These are phyloP conservation scores for Teratosphaeria epicoccoides DNA, from an alignment of 2,329 filamentous ascomycete species.

Conservation along the genomic window DNA sequence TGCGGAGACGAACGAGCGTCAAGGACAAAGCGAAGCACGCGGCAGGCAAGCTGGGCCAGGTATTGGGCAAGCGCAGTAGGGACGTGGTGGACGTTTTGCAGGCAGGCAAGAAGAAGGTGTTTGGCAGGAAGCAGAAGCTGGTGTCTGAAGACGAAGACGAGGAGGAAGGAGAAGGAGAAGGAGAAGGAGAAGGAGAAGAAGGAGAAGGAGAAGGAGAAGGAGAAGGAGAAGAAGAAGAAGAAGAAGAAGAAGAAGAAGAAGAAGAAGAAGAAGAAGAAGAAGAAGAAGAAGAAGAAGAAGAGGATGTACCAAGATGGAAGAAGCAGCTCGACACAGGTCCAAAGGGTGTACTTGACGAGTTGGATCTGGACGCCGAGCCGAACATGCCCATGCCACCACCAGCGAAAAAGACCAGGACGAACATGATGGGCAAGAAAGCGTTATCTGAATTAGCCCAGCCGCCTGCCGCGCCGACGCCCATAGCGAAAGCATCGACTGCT, in stretches of 20 bases:
- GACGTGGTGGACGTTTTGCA: constrained; percentile 25
- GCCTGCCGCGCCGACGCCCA: constrained; percentile 11
- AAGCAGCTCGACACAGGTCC: constrained; percentile 25
- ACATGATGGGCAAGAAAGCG: constrained; percentile 7
- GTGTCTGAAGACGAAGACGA: constrained; percentile 13
- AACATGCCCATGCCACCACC: constrained; percentile 12
- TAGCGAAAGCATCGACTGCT: constrained; percentile 17
- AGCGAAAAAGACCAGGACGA: constrained; percentile 18
- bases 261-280: constrained; percentile 12
- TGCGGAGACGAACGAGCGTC: constrained; percentile 18
- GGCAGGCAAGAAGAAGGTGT: constrained; percentile 23
- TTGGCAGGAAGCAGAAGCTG: constrained; percentile 15
- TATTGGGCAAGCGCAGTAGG: constrained; percentile 27
- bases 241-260: constrained; percentile 11
- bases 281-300: constrained; percentile 14
- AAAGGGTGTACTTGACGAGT: constrained; percentile 22
- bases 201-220: constrained; percentile 12
- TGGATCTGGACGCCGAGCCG: constrained; percentile 15
- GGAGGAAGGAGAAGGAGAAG: constrained; percentile 11
- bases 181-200: constrained; percentile 11
- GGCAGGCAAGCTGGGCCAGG: constrained; percentile 17
- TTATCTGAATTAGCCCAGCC: constrained; percentile 14
- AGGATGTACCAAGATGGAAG: constrained; percentile 13
- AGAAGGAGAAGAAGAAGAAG: constrained; percentile 13
- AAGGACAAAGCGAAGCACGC: constrained; percentile 24